These are phyloP conservation scores for Phyllosticta paracitricarpa DNA, from an alignment of 2,329 filamentous ascomycete genomes.

Conservation along the genomic window DNA sequence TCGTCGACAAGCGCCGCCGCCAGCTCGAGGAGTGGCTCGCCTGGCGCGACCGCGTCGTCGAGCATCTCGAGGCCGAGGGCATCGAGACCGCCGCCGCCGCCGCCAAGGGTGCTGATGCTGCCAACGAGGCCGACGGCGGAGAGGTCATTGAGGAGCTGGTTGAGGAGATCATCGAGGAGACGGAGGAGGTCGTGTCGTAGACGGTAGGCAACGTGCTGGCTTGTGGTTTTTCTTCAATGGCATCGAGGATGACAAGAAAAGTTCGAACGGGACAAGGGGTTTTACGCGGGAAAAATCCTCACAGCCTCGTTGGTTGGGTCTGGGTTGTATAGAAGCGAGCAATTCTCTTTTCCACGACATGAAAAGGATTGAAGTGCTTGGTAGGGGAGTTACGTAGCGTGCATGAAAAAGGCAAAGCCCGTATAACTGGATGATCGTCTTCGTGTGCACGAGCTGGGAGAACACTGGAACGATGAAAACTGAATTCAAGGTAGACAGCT, in stretches of 20 bases:
- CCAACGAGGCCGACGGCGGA: conserved; percentile 35
- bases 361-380: too few species aligned
- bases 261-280: background rate
- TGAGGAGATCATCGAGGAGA: conserved; percentile 83
- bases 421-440: too few species aligned
- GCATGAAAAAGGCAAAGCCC: too few species aligned
- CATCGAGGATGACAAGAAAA: background rate
- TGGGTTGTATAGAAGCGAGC: too few species aligned
- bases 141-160: conserved; percentile 65
- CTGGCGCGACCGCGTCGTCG: conserved; percentile 68
- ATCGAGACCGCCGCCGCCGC: conserved; percentile 48
- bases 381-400: too few species aligned
- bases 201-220: background rate
- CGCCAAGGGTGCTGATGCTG: conserved; percentile 28
- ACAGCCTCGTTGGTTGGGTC: too few species aligned
- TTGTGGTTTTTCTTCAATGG: background rate
- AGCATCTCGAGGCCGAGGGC: conserved; percentile 54
- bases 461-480: too few species aligned
- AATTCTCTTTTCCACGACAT: too few species aligned
- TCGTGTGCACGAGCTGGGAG: too few species aligned
- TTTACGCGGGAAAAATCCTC: too few species aligned
- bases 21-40: conserved; percentile 80
- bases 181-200: conserved; percentile 61
- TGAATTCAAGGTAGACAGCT: background rate
- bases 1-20: conserved; percentile 76